A percentile compares a stretch with the other conserved stretches of the same genome.
These are phyloP conservation scores for Leptographium galeiforme DNA, from an alignment of 2,329 filamentous ascomycete species.

Conservation along the genomic window DNA sequence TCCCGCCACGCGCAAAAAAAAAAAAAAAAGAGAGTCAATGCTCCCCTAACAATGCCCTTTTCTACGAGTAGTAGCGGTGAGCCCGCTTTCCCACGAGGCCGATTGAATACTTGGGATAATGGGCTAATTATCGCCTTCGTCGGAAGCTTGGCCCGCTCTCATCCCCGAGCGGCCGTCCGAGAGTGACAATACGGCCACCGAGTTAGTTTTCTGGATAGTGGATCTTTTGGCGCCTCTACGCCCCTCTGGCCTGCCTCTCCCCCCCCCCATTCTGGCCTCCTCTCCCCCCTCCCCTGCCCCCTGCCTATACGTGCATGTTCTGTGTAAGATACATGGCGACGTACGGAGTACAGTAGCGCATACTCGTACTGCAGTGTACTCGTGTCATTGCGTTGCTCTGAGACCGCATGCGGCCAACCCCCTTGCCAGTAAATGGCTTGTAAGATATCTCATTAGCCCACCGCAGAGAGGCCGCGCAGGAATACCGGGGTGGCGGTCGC, in stretches of 20 bases:
- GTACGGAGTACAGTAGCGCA: not conserved
- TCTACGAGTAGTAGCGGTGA: not conserved
- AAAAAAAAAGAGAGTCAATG: too few relatives aligned
- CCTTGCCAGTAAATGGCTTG: not conserved
- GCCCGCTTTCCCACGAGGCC: not conserved
- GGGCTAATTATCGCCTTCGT: not conserved
- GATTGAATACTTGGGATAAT: too few relatives aligned
- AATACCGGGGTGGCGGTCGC: too few relatives aligned
- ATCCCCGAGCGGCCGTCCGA: too few relatives aligned
- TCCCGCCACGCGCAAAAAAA: too few relatives aligned
- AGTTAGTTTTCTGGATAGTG: too few relatives aligned
- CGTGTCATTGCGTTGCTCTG: conserved; percentile 9
- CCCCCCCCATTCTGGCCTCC: not conserved
- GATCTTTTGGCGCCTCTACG: too few relatives aligned
- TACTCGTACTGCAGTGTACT: conserved; percentile 1
- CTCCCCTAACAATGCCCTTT: not conserved
- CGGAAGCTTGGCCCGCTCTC: too few relatives aligned
- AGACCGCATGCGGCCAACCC: not conserved
- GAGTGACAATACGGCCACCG: too few relatives aligned
- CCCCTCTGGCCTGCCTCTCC: too few relatives aligned
- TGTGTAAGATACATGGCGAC: not conserved
- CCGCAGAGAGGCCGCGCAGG: too few relatives aligned
- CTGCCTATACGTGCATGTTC: conserved; percentile 2
- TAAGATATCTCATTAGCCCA: not conserved
- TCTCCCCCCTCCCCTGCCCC: not conserved